These are phyloP conservation scores for Chamaecyparis obtusa DNA, from an alignment of 75 land plant genomes.

Conservation along the genomic window DNA sequence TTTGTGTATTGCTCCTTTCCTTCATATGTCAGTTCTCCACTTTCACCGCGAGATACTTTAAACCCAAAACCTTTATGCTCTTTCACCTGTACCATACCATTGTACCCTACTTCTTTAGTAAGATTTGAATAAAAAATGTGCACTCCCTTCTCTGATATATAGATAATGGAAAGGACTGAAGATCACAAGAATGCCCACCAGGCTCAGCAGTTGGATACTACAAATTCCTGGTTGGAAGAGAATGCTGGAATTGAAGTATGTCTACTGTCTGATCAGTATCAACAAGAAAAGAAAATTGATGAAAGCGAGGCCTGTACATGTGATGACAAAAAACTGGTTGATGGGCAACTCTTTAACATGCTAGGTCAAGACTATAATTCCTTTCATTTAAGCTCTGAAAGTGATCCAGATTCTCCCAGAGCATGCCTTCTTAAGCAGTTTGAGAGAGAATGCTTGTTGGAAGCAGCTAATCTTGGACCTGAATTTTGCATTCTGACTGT, in stretches of 20 bases:
- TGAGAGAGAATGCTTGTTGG: slow-evolving; percentile 15
- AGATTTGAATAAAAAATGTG: background rate
- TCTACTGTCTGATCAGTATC: background rate
- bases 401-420: slow-evolving; percentile 17
- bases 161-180: background rate
- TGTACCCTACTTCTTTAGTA: background rate
- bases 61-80: background rate
- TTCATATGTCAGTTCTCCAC: background rate
- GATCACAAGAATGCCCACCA: background rate
- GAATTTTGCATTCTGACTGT: background rate
- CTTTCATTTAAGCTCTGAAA: background rate
- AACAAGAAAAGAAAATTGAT: background rate
- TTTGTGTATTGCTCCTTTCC: slow-evolving; percentile 16
- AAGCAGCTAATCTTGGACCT: background rate
- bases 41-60: background rate
- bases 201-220: background rate
- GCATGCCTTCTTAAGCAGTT: slow-evolving; percentile 11
- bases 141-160: background rate
- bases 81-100: background rate
- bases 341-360: slow-evolving; percentile 26
- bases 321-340: slow-evolving; percentile 26
- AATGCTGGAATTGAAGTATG: background rate
- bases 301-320: slow-evolving; percentile 8
- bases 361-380: slow-evolving; percentile 14
- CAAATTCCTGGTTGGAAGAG: background rate